Conservation (phyloP, 1,284 basidiomycete species). For the Ustilago bromivora region DNA sequence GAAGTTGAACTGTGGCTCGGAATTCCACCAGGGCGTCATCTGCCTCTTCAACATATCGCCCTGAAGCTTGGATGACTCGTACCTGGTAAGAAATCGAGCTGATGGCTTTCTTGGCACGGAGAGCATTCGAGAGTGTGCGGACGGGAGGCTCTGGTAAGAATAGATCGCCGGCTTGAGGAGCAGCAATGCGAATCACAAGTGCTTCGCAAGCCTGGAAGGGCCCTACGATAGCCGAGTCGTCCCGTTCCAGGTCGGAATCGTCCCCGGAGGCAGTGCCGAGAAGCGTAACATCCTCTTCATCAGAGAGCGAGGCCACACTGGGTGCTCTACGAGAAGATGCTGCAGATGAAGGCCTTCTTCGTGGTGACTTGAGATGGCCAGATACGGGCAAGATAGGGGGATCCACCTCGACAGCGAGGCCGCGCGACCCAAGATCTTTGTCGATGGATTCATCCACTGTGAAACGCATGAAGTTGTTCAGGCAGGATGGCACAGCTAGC, state of each 20-base stretch:
- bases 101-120: constrained; percentile 15
- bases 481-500: constrained; percentile 32
- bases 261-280: constrained; percentile 18
- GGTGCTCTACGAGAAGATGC: constrained; percentile 12
- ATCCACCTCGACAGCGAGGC: constrained; percentile 46
- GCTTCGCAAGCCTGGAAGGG: constrained; percentile 46
- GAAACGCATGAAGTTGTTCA: constrained; percentile 47
- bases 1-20: constrained; percentile 24
- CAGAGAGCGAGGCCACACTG: constrained; percentile 16
- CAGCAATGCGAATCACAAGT: constrained; percentile 32
- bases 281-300: constrained; percentile 37
- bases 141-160: background rate
- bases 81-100: constrained; percentile 20
- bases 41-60: background rate
- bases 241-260: constrained; percentile 19
- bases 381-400: constrained; percentile 33
- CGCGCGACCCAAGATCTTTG: constrained; percentile 7
- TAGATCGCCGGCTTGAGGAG: constrained; percentile 29
- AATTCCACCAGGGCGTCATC: constrained; percentile 7
- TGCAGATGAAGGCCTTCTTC: constrained; percentile 6
- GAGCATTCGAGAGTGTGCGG: constrained; percentile 18
- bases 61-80: background rate
- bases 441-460: constrained; percentile 41
- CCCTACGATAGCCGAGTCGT: constrained; percentile 35
- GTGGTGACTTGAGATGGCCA: constrained; percentile 1